phyloP scores from a whole-genome alignment of 306 rosid genomes.

The Vicia sativa region DNA sequence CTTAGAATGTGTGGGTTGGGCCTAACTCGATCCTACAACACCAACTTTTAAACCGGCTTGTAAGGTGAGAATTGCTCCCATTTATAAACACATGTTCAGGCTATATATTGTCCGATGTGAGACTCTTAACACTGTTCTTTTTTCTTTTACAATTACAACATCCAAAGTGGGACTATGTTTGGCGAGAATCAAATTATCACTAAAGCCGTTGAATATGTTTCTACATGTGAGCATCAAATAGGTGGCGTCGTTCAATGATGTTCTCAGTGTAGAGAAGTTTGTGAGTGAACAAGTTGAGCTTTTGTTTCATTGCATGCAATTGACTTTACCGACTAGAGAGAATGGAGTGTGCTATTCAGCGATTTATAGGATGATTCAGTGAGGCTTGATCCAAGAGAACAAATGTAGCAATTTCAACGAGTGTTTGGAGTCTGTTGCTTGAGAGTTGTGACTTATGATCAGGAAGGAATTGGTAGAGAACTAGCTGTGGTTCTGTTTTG shows the following conservation, averaged over 20 bases:
- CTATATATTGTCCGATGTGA: no score
- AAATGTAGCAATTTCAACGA: neutral
- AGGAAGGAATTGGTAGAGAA: neutral
- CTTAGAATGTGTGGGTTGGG: no score
- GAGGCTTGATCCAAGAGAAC: neutral
- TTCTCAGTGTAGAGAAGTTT: conserved; percentile 1
- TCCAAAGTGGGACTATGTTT: neutral
- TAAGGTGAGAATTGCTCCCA: no score
- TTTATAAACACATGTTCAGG: no score
- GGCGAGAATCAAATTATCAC: neutral
- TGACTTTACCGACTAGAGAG: no score
- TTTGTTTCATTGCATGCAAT: no score
- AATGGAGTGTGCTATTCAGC: no score
- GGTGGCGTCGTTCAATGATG: neutral
- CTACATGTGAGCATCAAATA: neutral
- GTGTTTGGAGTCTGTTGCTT: conserved; percentile 17
- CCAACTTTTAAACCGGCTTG: no score
- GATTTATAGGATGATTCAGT: no score
- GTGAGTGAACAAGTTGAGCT: no score
- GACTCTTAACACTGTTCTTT: no score
- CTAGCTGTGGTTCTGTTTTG: neutral
- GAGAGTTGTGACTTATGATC: neutral
- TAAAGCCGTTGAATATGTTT: neutral
- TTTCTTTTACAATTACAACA: neutral
- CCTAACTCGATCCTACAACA: no score